phyloP scores from a whole-genome alignment of 1,284 basidiomycete genomes.

The Lignosus rhinocerotis region DNA sequence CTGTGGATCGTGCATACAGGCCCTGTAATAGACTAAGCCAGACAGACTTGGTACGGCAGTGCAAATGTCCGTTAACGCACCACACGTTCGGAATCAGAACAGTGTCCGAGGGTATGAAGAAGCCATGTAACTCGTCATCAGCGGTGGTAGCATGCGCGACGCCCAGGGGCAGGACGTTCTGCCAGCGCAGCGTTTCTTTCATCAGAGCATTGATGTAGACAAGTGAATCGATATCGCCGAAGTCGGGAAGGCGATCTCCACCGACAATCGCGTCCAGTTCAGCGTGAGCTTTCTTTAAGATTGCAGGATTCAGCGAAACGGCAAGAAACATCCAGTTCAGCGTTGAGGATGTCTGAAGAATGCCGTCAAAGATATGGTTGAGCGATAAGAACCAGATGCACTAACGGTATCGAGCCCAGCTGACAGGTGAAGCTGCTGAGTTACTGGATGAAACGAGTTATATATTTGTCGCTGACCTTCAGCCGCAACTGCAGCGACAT shows the following conservation, averaged over 20 bases:
- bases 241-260: slow-evolving; percentile 24
- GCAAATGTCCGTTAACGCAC: neutral
- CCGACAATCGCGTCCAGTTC: slow-evolving; percentile 33
- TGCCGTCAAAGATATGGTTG: neutral
- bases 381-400: neutral
- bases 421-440: neutral
- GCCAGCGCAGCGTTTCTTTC: slow-evolving; percentile 26
- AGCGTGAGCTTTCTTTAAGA: slow-evolving; percentile 28
- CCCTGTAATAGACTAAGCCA: neutral
- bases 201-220: slow-evolving; percentile 25
- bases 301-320: slow-evolving; percentile 37
- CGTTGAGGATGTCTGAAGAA: slow-evolving; percentile 24
- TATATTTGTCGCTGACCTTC: neutral
- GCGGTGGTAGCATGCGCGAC: neutral
- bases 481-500: slow-evolving; percentile 2
- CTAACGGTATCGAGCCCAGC: slow-evolving; percentile 11
- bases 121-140: slow-evolving; percentile 21
- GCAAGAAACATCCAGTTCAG: slow-evolving; percentile 34
- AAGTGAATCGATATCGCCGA: slow-evolving; percentile 12
- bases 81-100: slow-evolving; percentile 10
- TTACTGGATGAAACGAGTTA: neutral
- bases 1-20: neutral
- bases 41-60: neutral
- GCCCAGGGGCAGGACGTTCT: slow-evolving; percentile 18
- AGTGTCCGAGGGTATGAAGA: slow-evolving; percentile 25